Evolutionary conservation across 2,329 filamentous ascomycete species (phyloP), one percentile per base, ranked within the genome.

Genomic region (Myriosclerotinia duriaeana): DNA sequence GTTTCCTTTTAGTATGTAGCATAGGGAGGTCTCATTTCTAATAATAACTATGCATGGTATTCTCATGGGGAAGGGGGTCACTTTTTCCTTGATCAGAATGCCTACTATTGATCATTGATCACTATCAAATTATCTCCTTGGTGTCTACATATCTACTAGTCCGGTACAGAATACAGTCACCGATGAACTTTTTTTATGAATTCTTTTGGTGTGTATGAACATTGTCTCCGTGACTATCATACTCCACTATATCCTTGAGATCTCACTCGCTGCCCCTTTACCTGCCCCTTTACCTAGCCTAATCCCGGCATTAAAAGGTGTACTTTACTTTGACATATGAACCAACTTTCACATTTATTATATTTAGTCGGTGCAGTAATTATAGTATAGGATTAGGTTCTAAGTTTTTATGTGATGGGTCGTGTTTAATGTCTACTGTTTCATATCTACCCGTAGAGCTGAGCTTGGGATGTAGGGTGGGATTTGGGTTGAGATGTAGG

Each of bases 1-100:
- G 14, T 53, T 65, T 65, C 64, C 46, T 65, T 61, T 50, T 61
- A 26, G 40, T 59, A 5, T 65, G 64, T 65, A 65, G 64, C 36
- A 38, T 61, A 65, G 42, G 44, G 20, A 50, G 36, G 46, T 61
- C 54, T 65, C 34, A 53, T 65, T 61, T 60, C 56, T 61, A 48
- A 61, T 61, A 59, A 59, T 59, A 52, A 22, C 26, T 22, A 53
- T 53, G 46, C 64, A 53, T 60, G 54, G 38, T 30, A 53, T 52
- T 34, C 48, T 61, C 26, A 30, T 63, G 15, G 17, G 40, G 8
- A 34, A 26, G 26, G 12, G 22, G 54, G 26, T 26, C 38, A 61
- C 46, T 52, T 61, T 55, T 60, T 65, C 46, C 54, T 65, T 65
- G 20, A 5, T 22, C 46, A 65, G 54, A 65, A 61, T 60, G 46